Percentiles rank a stretch among this genome's conserved stretches.
Evolutionary conservation across 2,329 filamentous ascomycete genomes (phyloP).

Genomic region (Venturia nashicola): DNA sequence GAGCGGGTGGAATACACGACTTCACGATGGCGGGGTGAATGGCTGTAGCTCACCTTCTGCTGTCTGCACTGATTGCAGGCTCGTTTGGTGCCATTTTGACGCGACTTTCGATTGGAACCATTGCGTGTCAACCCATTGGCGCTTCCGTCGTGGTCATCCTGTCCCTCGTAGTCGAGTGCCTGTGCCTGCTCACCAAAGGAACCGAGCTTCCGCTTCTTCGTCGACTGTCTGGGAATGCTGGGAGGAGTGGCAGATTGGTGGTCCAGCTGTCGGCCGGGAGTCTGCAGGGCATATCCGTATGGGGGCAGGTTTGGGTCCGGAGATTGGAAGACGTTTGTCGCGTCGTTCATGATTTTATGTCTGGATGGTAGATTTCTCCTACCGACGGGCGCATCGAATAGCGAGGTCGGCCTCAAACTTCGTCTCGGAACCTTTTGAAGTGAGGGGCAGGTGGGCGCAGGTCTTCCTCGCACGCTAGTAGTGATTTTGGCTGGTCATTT

Average conservation of each 20-base stretch:
- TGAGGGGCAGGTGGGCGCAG: too few species aligned
- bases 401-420: too few species aligned
- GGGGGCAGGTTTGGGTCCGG: conserved; percentile 5
- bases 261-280: not conserved
- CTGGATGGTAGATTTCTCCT: not conserved
- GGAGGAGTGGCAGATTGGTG: not conserved
- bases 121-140: conserved; percentile 5
- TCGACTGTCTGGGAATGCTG: conserved; percentile 3
- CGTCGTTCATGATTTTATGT: not conserved
- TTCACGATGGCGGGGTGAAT: not conserved
- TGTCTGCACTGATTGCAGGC: conserved; percentile 78
- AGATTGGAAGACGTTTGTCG: not conserved
- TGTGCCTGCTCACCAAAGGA: not conserved
- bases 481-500: not conserved
- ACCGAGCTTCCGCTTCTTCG: not conserved
- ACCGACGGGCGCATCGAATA: not conserved
- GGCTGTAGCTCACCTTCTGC: conserved; percentile 53
- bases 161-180: not conserved
- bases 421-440: too few species aligned
- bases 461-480: not conserved
- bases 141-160: conserved; percentile 3
- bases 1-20: not conserved
- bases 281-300: conserved; percentile 4
- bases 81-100: conserved; percentile 38
- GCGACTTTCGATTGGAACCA: conserved; percentile 10